These are phyloP conservation scores for Ophiostoma perfectum DNA, from an alignment of 2,329 filamentous ascomycete species.

Conservation along the genomic window DNA sequence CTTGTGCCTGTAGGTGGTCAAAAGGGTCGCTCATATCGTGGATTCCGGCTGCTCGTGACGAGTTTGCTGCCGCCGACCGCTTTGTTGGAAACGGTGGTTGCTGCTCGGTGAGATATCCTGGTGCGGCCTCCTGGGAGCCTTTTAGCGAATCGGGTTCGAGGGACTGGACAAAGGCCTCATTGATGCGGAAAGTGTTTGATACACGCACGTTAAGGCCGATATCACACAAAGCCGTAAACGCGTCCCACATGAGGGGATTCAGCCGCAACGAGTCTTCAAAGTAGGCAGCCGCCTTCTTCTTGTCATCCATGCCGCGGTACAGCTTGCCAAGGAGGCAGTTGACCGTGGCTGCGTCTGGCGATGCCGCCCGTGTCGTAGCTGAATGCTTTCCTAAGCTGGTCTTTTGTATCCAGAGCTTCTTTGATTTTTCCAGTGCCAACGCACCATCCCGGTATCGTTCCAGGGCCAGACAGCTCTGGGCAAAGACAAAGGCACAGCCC, in stretches of 20 bases:
- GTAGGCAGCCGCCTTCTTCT: slow-evolving; percentile 74
- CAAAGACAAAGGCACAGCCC: slow-evolving; percentile 86
- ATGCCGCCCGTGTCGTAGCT: slow-evolving; percentile 64
- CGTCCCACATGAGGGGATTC: slow-evolving; percentile 98
- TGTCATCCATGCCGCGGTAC: slow-evolving; percentile 74
- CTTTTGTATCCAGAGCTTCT: slow-evolving; percentile 66
- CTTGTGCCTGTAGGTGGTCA: slow-evolving; percentile 38
- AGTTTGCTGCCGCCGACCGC: slow-evolving; percentile 36
- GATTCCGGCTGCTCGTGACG: slow-evolving; percentile 29
- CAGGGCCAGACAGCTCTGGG: slow-evolving; percentile 76
- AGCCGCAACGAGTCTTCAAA: slow-evolving; percentile 84
- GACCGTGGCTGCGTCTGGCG: slow-evolving; percentile 80
- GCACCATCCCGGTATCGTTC: slow-evolving; percentile 78
- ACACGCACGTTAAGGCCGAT: slow-evolving; percentile 76
- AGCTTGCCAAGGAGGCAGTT: slow-evolving; percentile 81
- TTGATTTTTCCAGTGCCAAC: slow-evolving; percentile 74
- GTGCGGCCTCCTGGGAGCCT: slow-evolving; percentile 30
- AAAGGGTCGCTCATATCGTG: slow-evolving; percentile 47
- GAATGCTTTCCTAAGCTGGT: slow-evolving; percentile 79
- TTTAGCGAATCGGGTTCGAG: slow-evolving; percentile 39
- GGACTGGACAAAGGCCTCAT: slow-evolving; percentile 46
- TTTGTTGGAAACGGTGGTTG: slow-evolving; percentile 18
- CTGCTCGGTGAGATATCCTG: slow-evolving; percentile 36
- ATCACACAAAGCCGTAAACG: slow-evolving; percentile 82
- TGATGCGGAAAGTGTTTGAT: slow-evolving; percentile 79